Evolutionary conservation across 495 filamentous ascomycete species (phyloP).

Genomic region (Lepidopterella palustris): DNA sequence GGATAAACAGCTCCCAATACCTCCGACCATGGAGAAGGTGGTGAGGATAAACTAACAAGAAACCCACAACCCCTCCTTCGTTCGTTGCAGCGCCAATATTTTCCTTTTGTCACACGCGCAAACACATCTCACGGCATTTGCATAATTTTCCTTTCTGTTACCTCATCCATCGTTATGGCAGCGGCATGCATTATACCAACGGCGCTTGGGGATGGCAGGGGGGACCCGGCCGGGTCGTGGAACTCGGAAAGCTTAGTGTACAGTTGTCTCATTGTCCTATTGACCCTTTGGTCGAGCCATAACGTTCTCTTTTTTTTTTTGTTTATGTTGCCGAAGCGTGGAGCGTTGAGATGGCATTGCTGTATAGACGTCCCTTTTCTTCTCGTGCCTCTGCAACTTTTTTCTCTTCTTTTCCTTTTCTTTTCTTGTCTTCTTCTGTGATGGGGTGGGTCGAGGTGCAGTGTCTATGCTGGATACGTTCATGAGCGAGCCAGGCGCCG

Average conservation of each 20-base stretch:
- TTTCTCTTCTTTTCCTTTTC: not conserved
- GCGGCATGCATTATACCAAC: conserved; percentile 5
- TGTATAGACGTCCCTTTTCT: too few species aligned
- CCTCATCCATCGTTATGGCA: not conserved
- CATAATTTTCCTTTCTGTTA: not conserved
- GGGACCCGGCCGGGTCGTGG: too few species aligned
- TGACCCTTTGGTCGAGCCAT: too few species aligned
- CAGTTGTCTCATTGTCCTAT: too few species aligned
- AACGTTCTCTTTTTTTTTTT: too few species aligned
- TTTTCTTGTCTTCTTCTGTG: not conserved
- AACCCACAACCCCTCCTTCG: not conserved
- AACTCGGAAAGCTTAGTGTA: too few species aligned
- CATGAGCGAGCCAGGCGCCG: too few species aligned
- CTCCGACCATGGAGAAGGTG: conserved; percentile 21
- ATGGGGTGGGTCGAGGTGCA: not conserved
- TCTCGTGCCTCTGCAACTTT: not conserved
- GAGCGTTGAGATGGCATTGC: too few species aligned
- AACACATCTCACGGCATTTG: not conserved
- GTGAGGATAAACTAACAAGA: conserved; percentile 20
- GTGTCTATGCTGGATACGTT: not conserved
- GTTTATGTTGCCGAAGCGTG: too few species aligned
- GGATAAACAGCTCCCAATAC: conserved; percentile 31
- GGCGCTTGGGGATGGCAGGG: not conserved
- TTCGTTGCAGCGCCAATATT: not conserved
- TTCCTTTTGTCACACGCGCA: not conserved